phyloP scores from a whole-genome alignment of 495 filamentous ascomycete genomes.

The Massariosphaeria phaeospora region DNA sequence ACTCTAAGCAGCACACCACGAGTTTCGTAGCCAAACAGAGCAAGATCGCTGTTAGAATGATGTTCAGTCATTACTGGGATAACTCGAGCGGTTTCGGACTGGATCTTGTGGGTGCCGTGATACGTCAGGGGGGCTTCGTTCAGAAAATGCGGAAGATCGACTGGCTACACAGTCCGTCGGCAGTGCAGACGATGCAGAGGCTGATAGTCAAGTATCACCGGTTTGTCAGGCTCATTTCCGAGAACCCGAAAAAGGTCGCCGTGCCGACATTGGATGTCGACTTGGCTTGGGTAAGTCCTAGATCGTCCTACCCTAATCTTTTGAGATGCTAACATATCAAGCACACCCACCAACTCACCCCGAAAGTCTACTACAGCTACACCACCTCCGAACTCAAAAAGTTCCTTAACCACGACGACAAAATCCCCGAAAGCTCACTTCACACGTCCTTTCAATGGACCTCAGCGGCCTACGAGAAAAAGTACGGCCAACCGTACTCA shows the following conservation, averaged over 20 bases:
- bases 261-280: conserved; percentile 89
- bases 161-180: conserved; percentile 67
- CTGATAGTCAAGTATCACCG: conserved; percentile 63
- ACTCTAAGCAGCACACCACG: conserved; percentile 21
- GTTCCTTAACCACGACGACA: conserved; percentile 84
- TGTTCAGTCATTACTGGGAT: conserved; percentile 78
- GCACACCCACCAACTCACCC: conserved; percentile 59
- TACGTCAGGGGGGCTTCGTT: conserved; percentile 73
- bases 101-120: conserved; percentile 72
- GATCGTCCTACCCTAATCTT: conserved; percentile 52
- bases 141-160: conserved; percentile 77
- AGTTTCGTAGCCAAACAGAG: conserved; percentile 32
- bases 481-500: conserved; percentile 61
- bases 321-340: conserved; percentile 16
- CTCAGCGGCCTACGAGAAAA: conserved; percentile 60
- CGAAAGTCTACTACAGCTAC: conserved; percentile 58
- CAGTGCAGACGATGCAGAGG: conserved; percentile 59
- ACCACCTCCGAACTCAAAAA: conserved; percentile 41
- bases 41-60: conserved; percentile 56
- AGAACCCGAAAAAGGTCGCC: conserved; percentile 50
- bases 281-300: conserved; percentile 58
- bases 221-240: conserved; percentile 63
- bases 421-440: conserved; percentile 62
- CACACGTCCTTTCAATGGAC: conserved; percentile 70
- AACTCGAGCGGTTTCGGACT: conserved; percentile 66